phyloP scores from a whole-genome alignment of 2,329 filamentous ascomycete species.

The Amphichorda felina region DNA sequence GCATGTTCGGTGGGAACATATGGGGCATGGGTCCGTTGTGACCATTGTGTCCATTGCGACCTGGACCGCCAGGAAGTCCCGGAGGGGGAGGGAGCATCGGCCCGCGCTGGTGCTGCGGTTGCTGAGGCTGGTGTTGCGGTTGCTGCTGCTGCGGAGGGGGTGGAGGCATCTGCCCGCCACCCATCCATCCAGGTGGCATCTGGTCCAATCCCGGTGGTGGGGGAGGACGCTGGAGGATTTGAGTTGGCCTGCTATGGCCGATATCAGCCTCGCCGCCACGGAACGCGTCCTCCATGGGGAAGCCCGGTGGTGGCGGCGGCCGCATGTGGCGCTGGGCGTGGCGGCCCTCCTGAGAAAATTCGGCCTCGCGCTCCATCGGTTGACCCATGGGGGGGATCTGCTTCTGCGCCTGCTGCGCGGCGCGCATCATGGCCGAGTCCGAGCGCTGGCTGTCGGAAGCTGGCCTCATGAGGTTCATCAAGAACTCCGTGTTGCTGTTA shows the following conservation, averaged over 20 bases:
- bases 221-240: constrained; percentile 53
- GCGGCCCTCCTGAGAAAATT: constrained; percentile 24
- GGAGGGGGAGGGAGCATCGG: constrained; percentile 53
- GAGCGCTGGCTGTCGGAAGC: constrained; percentile 34
- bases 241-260: constrained; percentile 39
- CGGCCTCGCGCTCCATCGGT: constrained; percentile 35
- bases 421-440: constrained; percentile 39
- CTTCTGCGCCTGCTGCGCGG: constrained; percentile 12
- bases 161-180: constrained; percentile 27
- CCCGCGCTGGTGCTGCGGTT: constrained; percentile 14
- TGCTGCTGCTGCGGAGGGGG: constrained; percentile 18
- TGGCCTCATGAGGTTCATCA: constrained; percentile 69
- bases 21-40: constrained; percentile 34
- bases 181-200: constrained; percentile 45
- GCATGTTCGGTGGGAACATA: constrained; percentile 52
- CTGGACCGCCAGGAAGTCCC: constrained; percentile 29
- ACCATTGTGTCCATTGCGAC: constrained; percentile 20
- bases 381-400: constrained; percentile 30
- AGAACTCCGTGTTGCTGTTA: constrained; percentile 66
- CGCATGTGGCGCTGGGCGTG: constrained; percentile 27
- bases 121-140: constrained; percentile 8
- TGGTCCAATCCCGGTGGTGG: constrained; percentile 48
- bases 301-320: constrained; percentile 33
- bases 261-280: constrained; percentile 35
- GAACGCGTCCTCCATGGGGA: constrained; percentile 40